A percentile compares a stretch with the other conserved stretches of the same genome.
Conservation (phyloP, 139 green algal species). For the Picochlorum sp. region DNA sequence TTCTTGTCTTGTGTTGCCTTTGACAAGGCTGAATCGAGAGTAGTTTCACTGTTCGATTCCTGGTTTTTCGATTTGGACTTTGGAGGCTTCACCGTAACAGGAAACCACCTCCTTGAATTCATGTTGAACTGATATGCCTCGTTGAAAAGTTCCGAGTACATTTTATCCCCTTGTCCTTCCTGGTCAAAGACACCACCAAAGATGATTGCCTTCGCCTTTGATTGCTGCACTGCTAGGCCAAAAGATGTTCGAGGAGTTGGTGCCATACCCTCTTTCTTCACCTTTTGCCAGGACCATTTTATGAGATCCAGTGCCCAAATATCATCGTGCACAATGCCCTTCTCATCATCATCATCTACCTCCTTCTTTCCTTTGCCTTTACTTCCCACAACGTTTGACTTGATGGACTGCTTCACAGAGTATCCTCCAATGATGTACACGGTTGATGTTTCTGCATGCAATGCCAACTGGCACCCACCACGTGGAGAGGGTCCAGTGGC, state of each 20-base stretch:
- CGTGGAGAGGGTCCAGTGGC: slow-evolving; percentile 39
- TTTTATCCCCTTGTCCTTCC: slow-evolving; percentile 58
- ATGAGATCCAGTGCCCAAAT: slow-evolving; percentile 71
- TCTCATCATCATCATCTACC: slow-evolving; percentile 66
- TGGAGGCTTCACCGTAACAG: slow-evolving; percentile 38
- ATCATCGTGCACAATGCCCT: slow-evolving; percentile 73
- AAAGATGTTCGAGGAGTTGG: slow-evolving; percentile 74
- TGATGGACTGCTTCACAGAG: slow-evolving; percentile 61
- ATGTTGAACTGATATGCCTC: slow-evolving; percentile 82
- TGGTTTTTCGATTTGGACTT: slow-evolving; percentile 6
- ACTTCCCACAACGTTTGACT: not conserved
- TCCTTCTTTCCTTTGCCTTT: slow-evolving; percentile 37
- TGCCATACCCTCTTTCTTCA: slow-evolving; percentile 81
- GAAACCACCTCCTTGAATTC: slow-evolving; percentile 61
- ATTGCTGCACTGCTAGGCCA: slow-evolving; percentile 54
- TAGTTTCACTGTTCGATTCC: slow-evolving; percentile 6
- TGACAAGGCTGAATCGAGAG: slow-evolving; percentile 23
- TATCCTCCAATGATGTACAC: slow-evolving; percentile 89
- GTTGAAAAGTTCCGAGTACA: slow-evolving; percentile 72
- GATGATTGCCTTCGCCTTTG: slow-evolving; percentile 59
- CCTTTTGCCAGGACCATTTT: slow-evolving; percentile 64
- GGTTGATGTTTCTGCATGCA: slow-evolving; percentile 44
- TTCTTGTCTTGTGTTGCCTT: slow-evolving; percentile 31
- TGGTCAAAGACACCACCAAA: slow-evolving; percentile 91
- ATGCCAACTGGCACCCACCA: slow-evolving; percentile 60